Evolutionary conservation across 2,329 filamentous ascomycete species (phyloP).

Genomic region (Colletotrichum eleusines): DNA sequence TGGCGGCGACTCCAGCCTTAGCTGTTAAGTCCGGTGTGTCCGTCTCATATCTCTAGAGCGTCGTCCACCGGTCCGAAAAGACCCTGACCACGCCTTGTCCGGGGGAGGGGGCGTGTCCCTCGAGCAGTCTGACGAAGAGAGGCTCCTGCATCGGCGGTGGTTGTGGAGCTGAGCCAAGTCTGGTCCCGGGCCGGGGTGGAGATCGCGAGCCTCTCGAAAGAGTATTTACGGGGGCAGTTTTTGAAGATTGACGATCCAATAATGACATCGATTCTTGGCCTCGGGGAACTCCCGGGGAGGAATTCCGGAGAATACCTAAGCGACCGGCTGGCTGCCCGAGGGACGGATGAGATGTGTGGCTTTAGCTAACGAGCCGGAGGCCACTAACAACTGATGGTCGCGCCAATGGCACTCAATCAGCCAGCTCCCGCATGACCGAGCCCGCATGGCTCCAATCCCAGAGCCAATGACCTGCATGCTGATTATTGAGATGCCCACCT

Average conservation of each 20-base stretch:
- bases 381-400: not conserved
- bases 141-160: constrained; percentile 39
- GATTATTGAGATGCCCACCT: constrained; percentile 15
- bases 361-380: too few relatives aligned
- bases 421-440: constrained; percentile 6
- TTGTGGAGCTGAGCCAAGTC: constrained; percentile 29
- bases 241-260: constrained; percentile 9
- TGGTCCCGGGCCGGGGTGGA: constrained; percentile 34
- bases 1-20: not conserved
- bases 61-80: not conserved
- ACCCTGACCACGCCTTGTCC: not conserved
- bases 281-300: constrained; percentile 5
- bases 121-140: not conserved
- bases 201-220: not conserved
- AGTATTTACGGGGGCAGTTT: constrained; percentile 12
- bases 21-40: constrained; percentile 4
- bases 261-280: not conserved
- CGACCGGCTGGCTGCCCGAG: not conserved
- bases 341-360: not conserved
- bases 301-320: constrained; percentile 5
- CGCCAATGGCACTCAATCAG: not conserved
- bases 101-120: not conserved
- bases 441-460: constrained; percentile 3
- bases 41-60: not conserved
- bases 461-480: constrained; percentile 8